Evolutionary conservation across 2,329 filamentous ascomycete species (phyloP).

Genomic region (Aspergillus amoenus): DNA sequence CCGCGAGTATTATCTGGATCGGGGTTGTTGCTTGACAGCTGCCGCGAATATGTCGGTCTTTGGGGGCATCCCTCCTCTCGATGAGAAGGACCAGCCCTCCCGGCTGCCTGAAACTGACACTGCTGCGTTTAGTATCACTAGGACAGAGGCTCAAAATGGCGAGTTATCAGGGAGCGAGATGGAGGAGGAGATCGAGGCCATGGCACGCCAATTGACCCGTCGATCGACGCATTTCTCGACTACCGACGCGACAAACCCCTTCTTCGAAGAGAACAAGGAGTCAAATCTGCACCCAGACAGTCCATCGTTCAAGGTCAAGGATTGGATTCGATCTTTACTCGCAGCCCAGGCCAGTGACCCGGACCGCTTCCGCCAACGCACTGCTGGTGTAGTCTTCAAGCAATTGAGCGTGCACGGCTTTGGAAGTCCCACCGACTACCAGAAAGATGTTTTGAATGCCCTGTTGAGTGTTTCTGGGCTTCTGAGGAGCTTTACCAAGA

Average conservation of each 20-base stretch:
- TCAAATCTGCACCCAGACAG: slow-evolving; percentile 46
- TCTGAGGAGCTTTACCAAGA: slow-evolving; percentile 32
- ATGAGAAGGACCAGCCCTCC: not conserved
- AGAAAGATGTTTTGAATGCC: slow-evolving; percentile 47
- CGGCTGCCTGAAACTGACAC: not conserved
- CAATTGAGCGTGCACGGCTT: slow-evolving; percentile 69
- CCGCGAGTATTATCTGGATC: too few relatives aligned
- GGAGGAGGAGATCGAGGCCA: slow-evolving; percentile 27
- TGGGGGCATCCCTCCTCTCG: not conserved
- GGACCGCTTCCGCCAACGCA: slow-evolving; percentile 52
- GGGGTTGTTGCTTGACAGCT: too few relatives aligned
- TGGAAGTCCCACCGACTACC: slow-evolving; percentile 67
- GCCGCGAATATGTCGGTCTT: not conserved
- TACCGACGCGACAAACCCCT: slow-evolving; percentile 32
- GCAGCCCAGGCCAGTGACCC: slow-evolving; percentile 51
- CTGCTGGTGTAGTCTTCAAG: slow-evolving; percentile 64
- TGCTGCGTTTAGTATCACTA: not conserved
- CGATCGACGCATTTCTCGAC: slow-evolving; percentile 33
- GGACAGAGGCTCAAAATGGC: not conserved
- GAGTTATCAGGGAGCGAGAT: slow-evolving; percentile 12
- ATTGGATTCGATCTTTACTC: slow-evolving; percentile 49
- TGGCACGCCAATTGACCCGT: slow-evolving; percentile 36
- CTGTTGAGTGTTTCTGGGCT: slow-evolving; percentile 33
- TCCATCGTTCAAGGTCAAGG: slow-evolving; percentile 45
- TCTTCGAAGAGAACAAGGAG: slow-evolving; percentile 32